Evolutionary conservation across 352 stramenopile genomes (phyloP), one percentile per base, ranked within the genome.

Genomic region (Phytophthora macrochlamydospora): DNA sequence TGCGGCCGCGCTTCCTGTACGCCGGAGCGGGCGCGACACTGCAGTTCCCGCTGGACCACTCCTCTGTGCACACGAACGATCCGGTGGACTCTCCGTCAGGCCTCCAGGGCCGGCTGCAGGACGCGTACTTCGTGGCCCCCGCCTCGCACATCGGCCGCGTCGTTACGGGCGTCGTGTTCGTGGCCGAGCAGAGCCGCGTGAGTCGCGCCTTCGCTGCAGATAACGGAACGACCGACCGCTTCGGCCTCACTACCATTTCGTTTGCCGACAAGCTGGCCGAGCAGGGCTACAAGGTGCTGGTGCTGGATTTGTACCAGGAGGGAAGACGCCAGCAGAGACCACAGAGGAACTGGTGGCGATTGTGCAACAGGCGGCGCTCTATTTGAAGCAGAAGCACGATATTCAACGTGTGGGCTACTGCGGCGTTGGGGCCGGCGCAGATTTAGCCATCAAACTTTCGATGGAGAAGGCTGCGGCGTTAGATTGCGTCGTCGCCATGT

Each of bases 251-350:
- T 18, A 78, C 71, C 44, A 68, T 91, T 53, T 85, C 84, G 4
- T 96, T 95, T 63, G 89, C 89, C 4, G 89, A 96, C 65, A 94
- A 94, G 46, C 68, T 96, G 51, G 87, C 87, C 3, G 89, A 96
- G 58, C 89, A 96, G 63, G 86, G 87, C 53, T 96, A 95, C 72
- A 95, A 96, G 60, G 87, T 96, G 54, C 63, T 95, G 45, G 85
- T 92, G 52, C 57, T 92, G 54, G 75, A 87, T 61, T 51, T 86
- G 31, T 81, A 80, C 40, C 55, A 59, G n/a, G 65, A 83, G 45
- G 62, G 52, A 5, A 56, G 74, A 38, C 53, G 7, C 65, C 7
- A 30, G 67, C 59, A 32, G 62, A 48, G 2, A 51, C 37, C 14
- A 68, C 59, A 1, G 56, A 67, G 1, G 43, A 79, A n/a, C 69